Evolutionary conservation across 1,284 basidiomycete species (phyloP).

Genomic region (Cryptococcus hybrid): DNA sequence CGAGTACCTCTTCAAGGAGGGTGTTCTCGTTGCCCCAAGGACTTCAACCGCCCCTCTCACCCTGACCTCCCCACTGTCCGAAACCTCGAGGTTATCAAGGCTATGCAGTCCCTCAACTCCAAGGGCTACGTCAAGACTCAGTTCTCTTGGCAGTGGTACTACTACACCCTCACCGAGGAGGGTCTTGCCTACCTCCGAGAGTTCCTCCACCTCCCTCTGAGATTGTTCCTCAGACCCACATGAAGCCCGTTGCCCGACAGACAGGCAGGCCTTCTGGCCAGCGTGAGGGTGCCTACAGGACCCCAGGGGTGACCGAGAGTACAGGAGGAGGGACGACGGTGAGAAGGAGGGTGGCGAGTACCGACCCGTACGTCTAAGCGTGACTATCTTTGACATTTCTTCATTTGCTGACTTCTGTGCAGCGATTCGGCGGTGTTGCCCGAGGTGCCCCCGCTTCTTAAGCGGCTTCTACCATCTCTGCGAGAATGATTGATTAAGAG

Average conservation of each 20-base stretch:
- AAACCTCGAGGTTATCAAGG: constrained; percentile 99
- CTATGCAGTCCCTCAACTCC: constrained; percentile 95
- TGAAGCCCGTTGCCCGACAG: constrained; percentile 71
- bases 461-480: constrained; percentile 15
- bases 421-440: constrained; percentile 78
- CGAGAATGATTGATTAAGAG: background rate
- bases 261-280: constrained; percentile 57
- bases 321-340: constrained; percentile 67
- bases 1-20: constrained; percentile 99
- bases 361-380: constrained; percentile 57
- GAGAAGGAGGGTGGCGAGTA: constrained; percentile 76
- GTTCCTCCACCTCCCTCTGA: constrained; percentile 86
- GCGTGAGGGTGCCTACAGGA: constrained; percentile 65
- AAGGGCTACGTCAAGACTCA: constrained; percentile 97
- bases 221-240: constrained; percentile 94
- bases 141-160: constrained; percentile 95
- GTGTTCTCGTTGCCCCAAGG: constrained; percentile 98
- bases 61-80: constrained; percentile 89
- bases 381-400: background rate
- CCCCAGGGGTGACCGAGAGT: constrained; percentile 76
- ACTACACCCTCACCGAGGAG: constrained; percentile 91
- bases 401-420: background rate
- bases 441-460: constrained; percentile 73
- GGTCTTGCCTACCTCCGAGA: constrained; percentile 94
- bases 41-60: constrained; percentile 96